phyloP scores from a whole-genome alignment of 768 basidiomycete species.

The Chalciporus chontae region DNA sequence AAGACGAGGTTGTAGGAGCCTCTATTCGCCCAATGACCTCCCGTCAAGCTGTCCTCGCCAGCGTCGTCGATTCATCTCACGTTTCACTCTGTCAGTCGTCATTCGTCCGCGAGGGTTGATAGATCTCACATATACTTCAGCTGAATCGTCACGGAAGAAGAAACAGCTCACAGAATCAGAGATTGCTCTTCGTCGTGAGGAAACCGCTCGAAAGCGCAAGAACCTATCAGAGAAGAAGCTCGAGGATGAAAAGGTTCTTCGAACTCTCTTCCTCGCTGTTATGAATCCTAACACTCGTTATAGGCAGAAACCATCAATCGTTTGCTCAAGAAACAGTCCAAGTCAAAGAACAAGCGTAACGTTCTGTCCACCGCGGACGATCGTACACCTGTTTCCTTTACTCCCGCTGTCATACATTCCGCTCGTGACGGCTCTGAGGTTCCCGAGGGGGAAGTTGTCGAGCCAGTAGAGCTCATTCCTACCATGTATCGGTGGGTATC shows the following conservation, averaged over 20 bases:
- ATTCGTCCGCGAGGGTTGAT: too few relatives aligned
- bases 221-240: constrained; percentile 80
- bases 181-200: constrained; percentile 70
- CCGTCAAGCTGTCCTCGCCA: constrained; percentile 69
- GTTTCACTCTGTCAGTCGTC: constrained; percentile 52
- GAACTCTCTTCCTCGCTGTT: too few relatives aligned
- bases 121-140: neutral
- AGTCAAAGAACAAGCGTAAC: constrained; percentile 59
- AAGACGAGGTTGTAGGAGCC: constrained; percentile 36
- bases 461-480: constrained; percentile 39
- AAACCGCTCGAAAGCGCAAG: constrained; percentile 78
- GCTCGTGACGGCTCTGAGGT: constrained; percentile 29
- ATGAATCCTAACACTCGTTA: neutral
- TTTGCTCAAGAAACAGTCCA: constrained; percentile 79
- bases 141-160: constrained; percentile 42
- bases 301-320: constrained; percentile 89
- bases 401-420: constrained; percentile 26
- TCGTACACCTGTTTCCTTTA: constrained; percentile 33
- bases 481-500: constrained; percentile 76
- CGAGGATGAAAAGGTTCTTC: constrained; percentile 75
- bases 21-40: constrained; percentile 45
- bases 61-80: constrained; percentile 64
- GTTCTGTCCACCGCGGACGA: constrained; percentile 47
- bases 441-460: constrained; percentile 40
- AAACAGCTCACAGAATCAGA: constrained; percentile 70